These are phyloP conservation scores for Hamamelis virginiana DNA, from an alignment of 164 flowering plant genomes.

Conservation along the genomic window DNA sequence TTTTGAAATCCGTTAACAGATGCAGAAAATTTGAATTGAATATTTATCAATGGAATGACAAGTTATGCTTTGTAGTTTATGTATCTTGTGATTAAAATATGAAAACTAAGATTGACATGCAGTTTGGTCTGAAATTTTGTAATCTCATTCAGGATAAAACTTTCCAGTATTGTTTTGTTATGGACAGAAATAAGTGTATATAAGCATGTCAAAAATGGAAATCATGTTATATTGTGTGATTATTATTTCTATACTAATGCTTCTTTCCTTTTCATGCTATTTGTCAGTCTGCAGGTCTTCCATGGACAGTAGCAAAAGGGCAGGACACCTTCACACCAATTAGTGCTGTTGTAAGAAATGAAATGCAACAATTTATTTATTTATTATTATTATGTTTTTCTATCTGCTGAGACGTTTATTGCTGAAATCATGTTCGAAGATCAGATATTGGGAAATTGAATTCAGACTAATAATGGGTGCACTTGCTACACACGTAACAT, in stretches of 20 bases:
- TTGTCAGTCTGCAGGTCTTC: constrained; percentile 89
- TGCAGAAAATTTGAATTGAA: neutral
- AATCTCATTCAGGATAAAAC: too few species aligned
- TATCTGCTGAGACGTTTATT: neutral
- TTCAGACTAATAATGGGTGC: neutral
- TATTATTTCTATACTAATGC: neutral
- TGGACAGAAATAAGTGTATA: too few species aligned
- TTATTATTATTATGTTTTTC: neutral
- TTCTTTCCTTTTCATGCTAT: constrained; percentile 4
- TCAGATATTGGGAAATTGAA: neutral
- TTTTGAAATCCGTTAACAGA: neutral
- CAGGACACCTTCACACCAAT: constrained; percentile 99
- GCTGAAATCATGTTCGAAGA: neutral
- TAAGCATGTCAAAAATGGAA: neutral
- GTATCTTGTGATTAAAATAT: neutral
- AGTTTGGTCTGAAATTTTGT: too few species aligned
- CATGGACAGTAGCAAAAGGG: constrained; percentile 95
- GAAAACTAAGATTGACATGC: neutral
- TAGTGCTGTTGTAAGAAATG: constrained; percentile 69
- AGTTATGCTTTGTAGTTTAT: neutral
- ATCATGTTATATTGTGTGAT: neutral
- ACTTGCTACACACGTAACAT: neutral
- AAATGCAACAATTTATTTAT: neutral
- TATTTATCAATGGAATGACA: neutral
- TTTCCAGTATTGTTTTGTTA: too few species aligned